Percentiles rank a stretch among this genome's conserved stretches.
Conservation (phyloP, 179 eudicot species). For the Corrigiola litoralis region DNA sequence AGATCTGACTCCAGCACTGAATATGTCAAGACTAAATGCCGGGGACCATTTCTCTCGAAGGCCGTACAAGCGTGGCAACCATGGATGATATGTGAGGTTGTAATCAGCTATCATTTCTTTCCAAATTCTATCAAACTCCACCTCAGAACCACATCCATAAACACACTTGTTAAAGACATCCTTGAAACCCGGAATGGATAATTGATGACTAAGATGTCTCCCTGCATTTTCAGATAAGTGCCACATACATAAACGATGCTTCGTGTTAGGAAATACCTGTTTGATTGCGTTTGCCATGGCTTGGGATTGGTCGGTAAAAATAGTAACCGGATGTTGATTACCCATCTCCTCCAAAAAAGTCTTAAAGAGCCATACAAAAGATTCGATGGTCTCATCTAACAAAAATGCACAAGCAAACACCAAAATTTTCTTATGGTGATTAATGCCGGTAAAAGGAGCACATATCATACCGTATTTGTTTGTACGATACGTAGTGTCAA, state of each 20-base stretch:
- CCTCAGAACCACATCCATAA: neutral
- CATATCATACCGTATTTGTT: neutral
- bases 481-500: neutral
- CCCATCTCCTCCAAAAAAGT: neutral
- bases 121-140: neutral
- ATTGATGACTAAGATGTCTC: constrained; percentile 1
- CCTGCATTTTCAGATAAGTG: neutral
- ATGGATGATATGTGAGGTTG: neutral
- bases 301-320: neutral
- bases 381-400: neutral
- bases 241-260: constrained; percentile 4
- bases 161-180: neutral
- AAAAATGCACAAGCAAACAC: neutral
- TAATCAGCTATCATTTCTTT: neutral
- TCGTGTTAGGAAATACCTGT: neutral
- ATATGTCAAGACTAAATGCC: neutral
- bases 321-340: neutral
- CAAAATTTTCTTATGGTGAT: neutral
- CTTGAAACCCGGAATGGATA: neutral
- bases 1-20: neutral
- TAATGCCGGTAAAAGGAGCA: neutral
- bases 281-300: neutral
- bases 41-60: neutral
- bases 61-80: neutral
- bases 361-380: neutral